Base-by-base conservation (phyloP, 2,329 filamentous ascomycete species). In the Cercospora zeae-maydis region DNA sequence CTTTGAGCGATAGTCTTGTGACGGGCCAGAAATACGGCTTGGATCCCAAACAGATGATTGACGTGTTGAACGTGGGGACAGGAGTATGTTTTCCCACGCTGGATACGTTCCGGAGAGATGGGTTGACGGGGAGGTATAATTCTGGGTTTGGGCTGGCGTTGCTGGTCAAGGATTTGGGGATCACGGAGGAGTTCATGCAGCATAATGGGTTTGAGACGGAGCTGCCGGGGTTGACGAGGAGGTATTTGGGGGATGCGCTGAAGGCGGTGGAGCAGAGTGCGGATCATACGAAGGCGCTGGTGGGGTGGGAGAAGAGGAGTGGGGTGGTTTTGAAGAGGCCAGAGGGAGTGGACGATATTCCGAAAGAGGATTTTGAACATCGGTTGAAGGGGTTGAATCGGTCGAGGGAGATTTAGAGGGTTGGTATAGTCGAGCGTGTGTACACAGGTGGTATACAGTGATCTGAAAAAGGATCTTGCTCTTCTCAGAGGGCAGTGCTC, bases 41-140 rank as follows among this genome's bases (percentile, higher is more conserved):
- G 1, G 72, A 76, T 58, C 75, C 74, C 9, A 71, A 75, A 49
- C 72, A 70, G 24, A 78, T 78, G 76, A 74, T 79, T 53, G 75
- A 79, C 53, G 76, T 76, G 4, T 69, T 79, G 55, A 78, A 79
- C 60, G 75, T 78, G 3, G 77, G 77, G 5, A 78, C 77, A 0
- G 77, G 77, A 2, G 71, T 75, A 2, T 75, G 73, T 59, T 78
- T 77, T 58, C 76, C 75, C 2, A 78, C 76, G 0, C 52, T 71
- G 27, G 71, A 73, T 31, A 69, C 70, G 0, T 71, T 72, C 16
- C 66, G 70, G 11, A 60, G 69, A 47, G 68, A 73, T 42, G 71
- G 69, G 1, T 52, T 73, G 39, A 72, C 71, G 16, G 45, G 63
- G 2, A 34, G 69, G n/a, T 75, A 74, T 58, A 70, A 75, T 39